phyloP scores from a whole-genome alignment of 106 monocot species.

The Vanilla planifolia region DNA sequence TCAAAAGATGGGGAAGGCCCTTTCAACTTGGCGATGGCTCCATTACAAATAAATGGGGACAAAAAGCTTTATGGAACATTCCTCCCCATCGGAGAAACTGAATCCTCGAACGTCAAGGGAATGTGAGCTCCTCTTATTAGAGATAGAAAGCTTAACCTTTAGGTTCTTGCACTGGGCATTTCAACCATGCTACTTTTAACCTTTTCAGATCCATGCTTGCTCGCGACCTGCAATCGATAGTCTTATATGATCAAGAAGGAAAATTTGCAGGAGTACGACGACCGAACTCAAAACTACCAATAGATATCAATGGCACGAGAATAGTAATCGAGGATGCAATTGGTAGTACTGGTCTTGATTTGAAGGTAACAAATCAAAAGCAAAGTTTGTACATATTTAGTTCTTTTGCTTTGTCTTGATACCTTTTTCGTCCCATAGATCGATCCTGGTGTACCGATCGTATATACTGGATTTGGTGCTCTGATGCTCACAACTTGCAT shows the following conservation, averaged over 20 bases:
- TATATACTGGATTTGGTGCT: conserved; percentile 97
- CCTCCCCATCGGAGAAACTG: conserved; percentile 55
- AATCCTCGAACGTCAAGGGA: conserved; percentile 79
- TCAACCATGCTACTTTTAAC: not conserved
- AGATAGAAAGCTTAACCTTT: no score
- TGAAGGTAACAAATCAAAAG: conserved; percentile 44
- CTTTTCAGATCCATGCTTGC: conserved; percentile 90
- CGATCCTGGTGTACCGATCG: conserved; percentile 87
- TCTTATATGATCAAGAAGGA: conserved; percentile 83
- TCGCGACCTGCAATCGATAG: conserved; percentile 88
- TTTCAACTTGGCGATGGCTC: conserved; percentile 89
- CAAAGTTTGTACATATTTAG: not conserved
- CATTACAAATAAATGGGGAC: conserved; percentile 68
- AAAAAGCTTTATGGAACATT: conserved; percentile 90
- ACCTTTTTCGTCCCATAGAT: conserved; percentile 55
- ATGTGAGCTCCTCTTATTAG: no score
- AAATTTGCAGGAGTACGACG: conserved; percentile 91
- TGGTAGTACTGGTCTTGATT: conserved; percentile 90
- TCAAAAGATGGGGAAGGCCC: conserved; percentile 86
- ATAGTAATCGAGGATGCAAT: conserved; percentile 96
- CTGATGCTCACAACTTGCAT: conserved; percentile 95
- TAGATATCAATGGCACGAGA: conserved; percentile 74
- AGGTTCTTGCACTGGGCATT: no score
- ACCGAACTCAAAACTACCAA: conserved; percentile 82
- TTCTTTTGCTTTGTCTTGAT: not conserved